Percentiles rank a stretch among this genome's conserved stretches.
Conservation (phyloP, 306 rosid species). For the Acacia crassicarpa region DNA sequence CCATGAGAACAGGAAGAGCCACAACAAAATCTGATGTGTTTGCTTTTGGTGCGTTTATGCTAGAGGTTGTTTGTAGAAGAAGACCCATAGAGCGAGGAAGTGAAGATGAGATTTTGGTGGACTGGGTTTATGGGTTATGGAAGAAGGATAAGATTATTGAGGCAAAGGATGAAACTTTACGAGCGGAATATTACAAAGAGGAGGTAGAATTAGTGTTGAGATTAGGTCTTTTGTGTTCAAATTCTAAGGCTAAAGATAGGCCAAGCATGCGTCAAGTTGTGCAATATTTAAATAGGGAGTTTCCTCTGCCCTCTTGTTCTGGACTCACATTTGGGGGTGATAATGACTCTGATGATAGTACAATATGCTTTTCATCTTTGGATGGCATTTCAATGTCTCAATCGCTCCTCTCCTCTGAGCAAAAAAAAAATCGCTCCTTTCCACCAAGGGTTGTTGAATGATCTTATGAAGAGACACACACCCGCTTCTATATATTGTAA, state of each 20-base stretch:
- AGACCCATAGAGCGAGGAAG: conserved; percentile 45
- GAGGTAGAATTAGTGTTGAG: neutral
- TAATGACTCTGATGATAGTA: neutral
- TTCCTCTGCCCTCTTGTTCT: neutral
- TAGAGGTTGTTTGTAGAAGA: conserved; percentile 68
- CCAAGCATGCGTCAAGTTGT: neutral
- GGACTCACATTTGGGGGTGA: neutral
- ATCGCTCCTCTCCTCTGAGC: neutral
- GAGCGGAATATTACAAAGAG: neutral
- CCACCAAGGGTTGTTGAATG: neutral
- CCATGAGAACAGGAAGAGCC: conserved; percentile 56
- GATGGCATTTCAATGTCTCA: neutral
- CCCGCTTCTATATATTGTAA: too few species aligned
- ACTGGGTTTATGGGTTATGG: conserved; percentile 51
- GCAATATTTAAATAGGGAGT: neutral
- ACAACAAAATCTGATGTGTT: conserved; percentile 57
- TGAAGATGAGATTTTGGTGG: conserved; percentile 39
- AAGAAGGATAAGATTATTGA: conserved; percentile 43
- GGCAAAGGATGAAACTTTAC: conserved; percentile 32
- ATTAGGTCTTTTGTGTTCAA: neutral
- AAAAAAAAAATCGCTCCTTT: neutral
- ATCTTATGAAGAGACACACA: too few species aligned
- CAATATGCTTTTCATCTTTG: neutral
- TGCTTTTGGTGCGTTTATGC: conserved; percentile 61
- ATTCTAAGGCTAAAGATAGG: neutral